Conservation (phyloP, 306 rosid genomes). For the Acacia melanoxylon region DNA sequence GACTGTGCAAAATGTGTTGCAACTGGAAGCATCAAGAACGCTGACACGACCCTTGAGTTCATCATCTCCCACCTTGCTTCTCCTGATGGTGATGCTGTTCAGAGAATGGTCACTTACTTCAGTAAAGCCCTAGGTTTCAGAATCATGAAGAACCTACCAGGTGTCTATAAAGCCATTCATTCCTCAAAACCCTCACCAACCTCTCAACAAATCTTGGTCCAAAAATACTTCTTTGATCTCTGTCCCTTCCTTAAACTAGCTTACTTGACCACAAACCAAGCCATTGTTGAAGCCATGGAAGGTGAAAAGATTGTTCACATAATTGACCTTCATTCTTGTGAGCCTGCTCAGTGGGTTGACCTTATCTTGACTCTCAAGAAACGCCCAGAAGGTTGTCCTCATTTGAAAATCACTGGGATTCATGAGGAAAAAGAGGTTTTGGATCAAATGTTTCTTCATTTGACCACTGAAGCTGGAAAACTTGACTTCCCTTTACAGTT, state of each 20-base stretch:
- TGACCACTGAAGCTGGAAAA: constrained; percentile 70
- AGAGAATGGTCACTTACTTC: constrained; percentile 76
- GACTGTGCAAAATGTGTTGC: constrained; percentile 76
- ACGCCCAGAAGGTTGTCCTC: constrained; percentile 78
- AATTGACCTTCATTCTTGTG: constrained; percentile 73
- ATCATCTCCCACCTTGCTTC: constrained; percentile 69
- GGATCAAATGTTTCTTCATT: constrained; percentile 60
- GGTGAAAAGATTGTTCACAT: constrained; percentile 73
- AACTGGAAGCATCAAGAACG: constrained; percentile 66
- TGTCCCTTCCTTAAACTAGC: constrained; percentile 82
- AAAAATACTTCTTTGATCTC: constrained; percentile 66
- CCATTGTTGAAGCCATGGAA: constrained; percentile 83
- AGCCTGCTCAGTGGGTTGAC: constrained; percentile 82
- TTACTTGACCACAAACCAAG: constrained; percentile 70
- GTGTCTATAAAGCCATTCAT: constrained; percentile 64
- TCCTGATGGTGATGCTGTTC: constrained; percentile 69
- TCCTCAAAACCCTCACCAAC: constrained; percentile 54
- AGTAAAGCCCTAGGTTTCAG: constrained; percentile 75
- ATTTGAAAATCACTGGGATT: constrained; percentile 79
- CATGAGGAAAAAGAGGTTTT: constrained; percentile 67
- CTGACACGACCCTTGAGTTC: constrained; percentile 66
- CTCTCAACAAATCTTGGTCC: constrained; percentile 53
- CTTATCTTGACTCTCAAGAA: constrained; percentile 54
- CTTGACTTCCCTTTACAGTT: constrained; percentile 77
- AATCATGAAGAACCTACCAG: constrained; percentile 64